Conservation (phyloP, 306 rosid species). For the Prunus fruticosa region DNA sequence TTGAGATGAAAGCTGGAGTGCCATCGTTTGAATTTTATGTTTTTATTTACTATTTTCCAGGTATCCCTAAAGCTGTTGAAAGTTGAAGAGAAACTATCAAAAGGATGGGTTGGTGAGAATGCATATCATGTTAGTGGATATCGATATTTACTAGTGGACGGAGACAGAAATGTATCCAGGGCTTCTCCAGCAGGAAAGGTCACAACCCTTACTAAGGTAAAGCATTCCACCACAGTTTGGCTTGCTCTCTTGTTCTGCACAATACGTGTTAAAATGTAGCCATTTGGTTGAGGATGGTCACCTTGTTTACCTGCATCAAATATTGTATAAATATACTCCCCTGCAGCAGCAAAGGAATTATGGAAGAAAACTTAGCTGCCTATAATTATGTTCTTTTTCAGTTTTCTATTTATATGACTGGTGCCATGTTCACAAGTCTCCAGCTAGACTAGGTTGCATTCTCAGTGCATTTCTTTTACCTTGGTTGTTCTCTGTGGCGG, state of each 20-base stretch:
- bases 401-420: background rate
- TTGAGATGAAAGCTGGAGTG: background rate
- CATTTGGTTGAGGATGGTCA: background rate
- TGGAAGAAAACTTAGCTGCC: background rate
- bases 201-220: constrained; percentile 84
- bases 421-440: background rate
- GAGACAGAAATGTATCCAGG: constrained; percentile 83
- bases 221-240: constrained; percentile 8
- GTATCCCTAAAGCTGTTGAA: constrained; percentile 71
- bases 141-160: constrained; percentile 86
- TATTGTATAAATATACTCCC: background rate
- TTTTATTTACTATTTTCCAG: constrained; percentile 44
- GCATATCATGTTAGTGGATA: constrained; percentile 92
- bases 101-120: constrained; percentile 99
- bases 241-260: background rate
- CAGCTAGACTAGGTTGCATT: constrained; percentile 1
- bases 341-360: background rate
- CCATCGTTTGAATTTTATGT: constrained; percentile 16
- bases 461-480: background rate
- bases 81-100: constrained; percentile 93
- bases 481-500: background rate
- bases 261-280: background rate
- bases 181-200: constrained; percentile 95
- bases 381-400: background rate
- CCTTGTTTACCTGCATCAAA: background rate